Evolutionary conservation across 805 yeast species (phyloP).

Genomic region (Tetrapisispora iriomotensis): DNA sequence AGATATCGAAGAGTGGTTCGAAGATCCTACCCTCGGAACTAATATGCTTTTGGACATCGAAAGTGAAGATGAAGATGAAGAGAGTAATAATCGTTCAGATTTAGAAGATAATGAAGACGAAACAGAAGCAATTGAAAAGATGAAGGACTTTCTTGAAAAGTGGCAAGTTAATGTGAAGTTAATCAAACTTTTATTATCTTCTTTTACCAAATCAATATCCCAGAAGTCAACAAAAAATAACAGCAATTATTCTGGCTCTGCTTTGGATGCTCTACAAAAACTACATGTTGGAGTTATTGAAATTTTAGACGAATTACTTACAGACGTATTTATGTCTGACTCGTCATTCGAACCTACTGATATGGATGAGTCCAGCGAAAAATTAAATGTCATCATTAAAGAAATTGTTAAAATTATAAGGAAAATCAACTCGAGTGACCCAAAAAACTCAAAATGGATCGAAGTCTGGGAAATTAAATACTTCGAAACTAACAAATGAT

Average conservation of each 20-base stretch:
- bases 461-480: conserved; percentile 28
- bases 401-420: conserved; percentile 33
- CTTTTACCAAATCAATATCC: conserved; percentile 52
- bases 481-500: conserved; percentile 7
- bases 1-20: conserved; percentile 62
- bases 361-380: conserved; percentile 16
- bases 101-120: conserved; percentile 28
- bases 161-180: conserved; percentile 41
- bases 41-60: conserved; percentile 23
- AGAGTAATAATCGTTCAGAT: conserved; percentile 22
- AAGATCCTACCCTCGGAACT: conserved; percentile 45
- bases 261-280: conserved; percentile 39
- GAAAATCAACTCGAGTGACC: conserved; percentile 38
- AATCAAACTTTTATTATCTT: conserved; percentile 46
- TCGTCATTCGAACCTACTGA: conserved; percentile 28
- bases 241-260: conserved; percentile 27
- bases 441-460: conserved; percentile 36
- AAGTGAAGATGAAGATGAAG: conserved; percentile 20
- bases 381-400: conserved; percentile 17
- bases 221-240: conserved; percentile 20
- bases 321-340: conserved; percentile 39
- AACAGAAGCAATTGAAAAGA: conserved; percentile 21
- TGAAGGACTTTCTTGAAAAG: conserved; percentile 33
- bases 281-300: conserved; percentile 37
- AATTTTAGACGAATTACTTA: conserved; percentile 48